Percentiles rank a stretch among this genome's conserved stretches.
Conservation (phyloP, 176 grass and related monocot genomes). For the Juncus effusus region DNA sequence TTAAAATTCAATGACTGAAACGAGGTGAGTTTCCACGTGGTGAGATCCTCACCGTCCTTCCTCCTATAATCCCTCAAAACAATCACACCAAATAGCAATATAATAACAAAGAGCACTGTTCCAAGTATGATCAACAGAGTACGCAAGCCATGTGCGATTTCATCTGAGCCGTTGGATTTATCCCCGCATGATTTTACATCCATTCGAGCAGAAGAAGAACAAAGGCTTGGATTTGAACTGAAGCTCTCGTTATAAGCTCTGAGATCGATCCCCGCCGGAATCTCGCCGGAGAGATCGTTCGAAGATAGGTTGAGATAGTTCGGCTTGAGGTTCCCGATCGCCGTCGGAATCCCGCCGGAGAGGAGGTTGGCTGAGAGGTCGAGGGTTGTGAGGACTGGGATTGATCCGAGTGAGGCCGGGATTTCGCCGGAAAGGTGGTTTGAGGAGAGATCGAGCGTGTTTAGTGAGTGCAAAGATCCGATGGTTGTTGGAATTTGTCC, state of each 20-base stretch:
- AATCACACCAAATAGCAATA: slow-evolving; percentile 29
- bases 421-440: slow-evolving; percentile 55
- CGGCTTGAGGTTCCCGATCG: slow-evolving; percentile 30
- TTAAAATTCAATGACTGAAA: slow-evolving; percentile 57
- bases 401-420: slow-evolving; percentile 43
- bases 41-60: slow-evolving; percentile 19
- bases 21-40: slow-evolving; percentile 65
- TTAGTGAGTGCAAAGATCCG: slow-evolving; percentile 16
- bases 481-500: slow-evolving; percentile 46
- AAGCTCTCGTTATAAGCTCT: slow-evolving; percentile 54
- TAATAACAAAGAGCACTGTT: slow-evolving; percentile 28
- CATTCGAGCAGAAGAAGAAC: slow-evolving; percentile 26
- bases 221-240: slow-evolving; percentile 63
- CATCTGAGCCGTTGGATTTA: slow-evolving; percentile 9
- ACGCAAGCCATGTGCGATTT: slow-evolving; percentile 37
- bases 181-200: slow-evolving; percentile 35
- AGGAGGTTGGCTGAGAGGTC: slow-evolving; percentile 73
- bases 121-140: slow-evolving; percentile 45
- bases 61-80: slow-evolving; percentile 38
- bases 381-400: slow-evolving; percentile 40
- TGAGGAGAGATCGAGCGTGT: slow-evolving; percentile 39
- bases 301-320: slow-evolving; percentile 68
- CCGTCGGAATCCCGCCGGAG: slow-evolving; percentile 52
- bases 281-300: slow-evolving; percentile 55
- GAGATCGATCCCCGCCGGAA: slow-evolving; percentile 38